Conservation (phyloP, 306 rosid species). For the Inga leiocalycina region DNA sequence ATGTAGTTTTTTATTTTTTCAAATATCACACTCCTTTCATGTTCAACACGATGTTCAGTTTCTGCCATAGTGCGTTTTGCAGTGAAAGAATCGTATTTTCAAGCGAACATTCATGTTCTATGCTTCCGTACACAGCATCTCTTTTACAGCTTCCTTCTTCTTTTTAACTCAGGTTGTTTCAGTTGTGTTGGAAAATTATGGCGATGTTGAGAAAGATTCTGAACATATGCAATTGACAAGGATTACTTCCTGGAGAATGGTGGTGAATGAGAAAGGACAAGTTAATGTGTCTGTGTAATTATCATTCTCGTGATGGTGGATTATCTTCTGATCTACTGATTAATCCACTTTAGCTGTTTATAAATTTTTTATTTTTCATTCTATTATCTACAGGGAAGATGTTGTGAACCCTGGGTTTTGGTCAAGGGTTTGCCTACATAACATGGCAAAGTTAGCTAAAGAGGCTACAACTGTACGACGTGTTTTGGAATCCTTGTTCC, state of each 20-base stretch:
- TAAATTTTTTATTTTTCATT: conserved; percentile 23
- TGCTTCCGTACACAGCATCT: conserved; percentile 9
- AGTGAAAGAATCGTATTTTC: conserved; percentile 19
- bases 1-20: not conserved
- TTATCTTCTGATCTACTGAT: conserved; percentile 26
- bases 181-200: conserved; percentile 69
- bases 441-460: conserved; percentile 78
- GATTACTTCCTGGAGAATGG: conserved; percentile 53
- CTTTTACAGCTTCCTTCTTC: conserved; percentile 32
- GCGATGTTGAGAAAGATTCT: conserved; percentile 41
- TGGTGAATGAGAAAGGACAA: conserved; percentile 68
- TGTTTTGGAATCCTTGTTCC: conserved; percentile 67
- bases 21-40: not conserved
- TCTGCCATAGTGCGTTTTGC: not conserved
- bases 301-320: conserved; percentile 27
- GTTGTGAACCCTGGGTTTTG: conserved; percentile 53
- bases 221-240: conserved; percentile 36
- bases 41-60: conserved; percentile 18
- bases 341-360: not conserved
- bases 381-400: conserved; percentile 48
- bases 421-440: conserved; percentile 68
- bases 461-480: conserved; percentile 75
- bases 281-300: conserved; percentile 52
- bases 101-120: conserved; percentile 9
- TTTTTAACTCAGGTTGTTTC: conserved; percentile 57